Conservation (phyloP, 352 stramenopile genomes). For the Thraustochytrium sp. region DNA sequence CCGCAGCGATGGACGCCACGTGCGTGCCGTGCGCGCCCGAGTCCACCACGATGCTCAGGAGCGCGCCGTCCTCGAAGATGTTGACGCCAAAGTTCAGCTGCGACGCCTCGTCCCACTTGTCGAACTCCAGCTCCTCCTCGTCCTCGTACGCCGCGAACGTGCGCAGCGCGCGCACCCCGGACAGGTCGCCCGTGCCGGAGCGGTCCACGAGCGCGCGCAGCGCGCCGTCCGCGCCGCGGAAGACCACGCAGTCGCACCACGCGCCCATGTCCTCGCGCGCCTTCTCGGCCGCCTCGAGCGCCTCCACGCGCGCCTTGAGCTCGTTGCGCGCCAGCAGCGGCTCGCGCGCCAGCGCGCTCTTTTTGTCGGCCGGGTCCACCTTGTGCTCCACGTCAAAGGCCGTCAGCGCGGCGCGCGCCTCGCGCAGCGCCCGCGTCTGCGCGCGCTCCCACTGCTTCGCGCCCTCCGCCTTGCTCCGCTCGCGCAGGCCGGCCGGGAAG, state of each 20-base stretch:
- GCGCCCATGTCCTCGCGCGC: constrained; percentile 72
- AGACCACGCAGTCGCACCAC: constrained; percentile 85
- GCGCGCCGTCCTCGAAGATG: constrained; percentile 84
- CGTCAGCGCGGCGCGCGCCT: constrained; percentile 53
- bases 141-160: constrained; percentile 14
- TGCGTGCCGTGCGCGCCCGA: constrained; percentile 88
- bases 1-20: constrained; percentile 86
- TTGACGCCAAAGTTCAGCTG: constrained; percentile 90
- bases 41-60: constrained; percentile 84
- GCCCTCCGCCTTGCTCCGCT: constrained; percentile 71
- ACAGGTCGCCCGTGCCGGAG: constrained; percentile 71
- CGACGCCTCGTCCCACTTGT: constrained; percentile 75
- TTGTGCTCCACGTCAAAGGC: constrained; percentile 53
- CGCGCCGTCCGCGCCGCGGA: constrained; percentile 62
- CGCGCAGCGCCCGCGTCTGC: constrained; percentile 59
- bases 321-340: constrained; percentile 66
- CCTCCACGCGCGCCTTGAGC: constrained; percentile 64
- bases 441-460: constrained; percentile 67
- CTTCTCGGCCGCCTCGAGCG: constrained; percentile 64
- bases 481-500: constrained; percentile 67
- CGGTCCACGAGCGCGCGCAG: constrained; percentile 79
- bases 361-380: constrained; percentile 59
- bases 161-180: not conserved
- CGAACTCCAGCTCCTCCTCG: constrained; percentile 57
- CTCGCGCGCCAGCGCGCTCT: constrained; percentile 51